These are phyloP conservation scores for Trichocomaceae sp. DNA, from an alignment of 2,329 filamentous ascomycete species.

Conservation along the genomic window DNA sequence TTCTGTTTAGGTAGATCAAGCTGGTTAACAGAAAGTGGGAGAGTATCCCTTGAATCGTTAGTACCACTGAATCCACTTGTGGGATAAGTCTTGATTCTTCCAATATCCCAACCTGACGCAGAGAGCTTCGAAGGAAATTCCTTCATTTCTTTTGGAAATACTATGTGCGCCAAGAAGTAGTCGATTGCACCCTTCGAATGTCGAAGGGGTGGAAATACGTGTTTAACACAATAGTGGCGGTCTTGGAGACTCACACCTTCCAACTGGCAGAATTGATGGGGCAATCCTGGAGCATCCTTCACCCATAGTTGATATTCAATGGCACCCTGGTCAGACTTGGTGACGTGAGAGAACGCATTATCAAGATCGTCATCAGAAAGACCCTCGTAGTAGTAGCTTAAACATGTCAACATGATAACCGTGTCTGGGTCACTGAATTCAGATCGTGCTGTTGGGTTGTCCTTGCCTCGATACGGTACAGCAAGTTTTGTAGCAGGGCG, in stretches of 20 bases:
- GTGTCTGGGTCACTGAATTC: slow-evolving; percentile 60
- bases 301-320: slow-evolving; percentile 41
- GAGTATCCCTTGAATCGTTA: slow-evolving; percentile 53
- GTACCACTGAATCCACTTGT: slow-evolving; percentile 66
- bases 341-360: slow-evolving; percentile 42
- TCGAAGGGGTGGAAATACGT: slow-evolving; percentile 50
- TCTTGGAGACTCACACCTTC: slow-evolving; percentile 56
- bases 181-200: slow-evolving; percentile 52
- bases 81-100: slow-evolving; percentile 17
- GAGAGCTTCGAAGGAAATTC: slow-evolving; percentile 56
- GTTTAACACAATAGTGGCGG: background rate
- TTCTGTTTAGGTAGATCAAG: slow-evolving; percentile 48
- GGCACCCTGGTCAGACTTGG: slow-evolving; percentile 47
- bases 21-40: slow-evolving; percentile 53
- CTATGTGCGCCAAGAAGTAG: slow-evolving; percentile 54
- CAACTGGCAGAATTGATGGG: slow-evolving; percentile 36
- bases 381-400: slow-evolving; percentile 54
- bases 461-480: slow-evolving; percentile 57
- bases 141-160: slow-evolving; percentile 54
- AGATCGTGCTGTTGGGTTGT: slow-evolving; percentile 48
- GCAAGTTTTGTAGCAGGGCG: slow-evolving; percentile 49
- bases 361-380: slow-evolving; percentile 48
- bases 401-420: slow-evolving; percentile 49
- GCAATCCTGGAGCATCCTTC: slow-evolving; percentile 27
- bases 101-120: slow-evolving; percentile 37